Evolutionary conservation across 768 basidiomycete genomes (phyloP), one percentile per base, ranked within the genome.

Genomic region (Phaeotremella skinneri): DNA sequence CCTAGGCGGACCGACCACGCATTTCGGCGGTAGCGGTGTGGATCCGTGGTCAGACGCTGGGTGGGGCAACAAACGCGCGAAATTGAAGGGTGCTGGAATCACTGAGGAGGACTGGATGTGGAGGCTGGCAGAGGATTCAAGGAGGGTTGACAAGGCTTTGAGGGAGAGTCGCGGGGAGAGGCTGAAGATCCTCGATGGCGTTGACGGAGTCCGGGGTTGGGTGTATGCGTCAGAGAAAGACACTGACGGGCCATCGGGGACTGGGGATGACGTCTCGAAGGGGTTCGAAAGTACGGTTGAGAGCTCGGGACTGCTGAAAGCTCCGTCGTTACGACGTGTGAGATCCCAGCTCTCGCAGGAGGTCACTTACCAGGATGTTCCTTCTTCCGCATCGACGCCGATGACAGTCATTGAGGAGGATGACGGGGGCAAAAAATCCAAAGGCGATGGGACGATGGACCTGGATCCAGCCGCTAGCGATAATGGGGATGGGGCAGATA

Each of bases 41-140:
- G 90, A 91, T 1, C 91, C 92, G 0, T 94, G 85, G 76, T 89
- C 88, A 56, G 89, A 91, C 67, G 90, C 90, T 0, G 90, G 90
- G 0, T 89, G 88, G 62, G 87, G 87, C 0, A 89, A 91, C 58
- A 82, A 89, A 67, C 90, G 92, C 78, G 85, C 87, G 25, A 75
- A 87, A 69, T 75, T 93, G 55, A 82, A 84, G 43, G 81, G 88
- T n/a, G 87, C 89, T 59, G 89, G 90, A 0, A 83, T 94, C 9
- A 85, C 83, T 32, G 87, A 85, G 70, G 88, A 92, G 66, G 94
- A 94, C 70, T 98, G 92, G 92, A 93, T 97, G 89, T 81, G 77
- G 69, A 83, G 87, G 77, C 85, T 86, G 61, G 87, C 91, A 0
- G 81, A 79, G 66, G 81, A 87, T 31, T 85, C 85, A 1, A 67